Evolutionary conservation across 371 early-diverging fungal genomes (phyloP).

Genomic region (Rhizopus arrhizus): DNA sequence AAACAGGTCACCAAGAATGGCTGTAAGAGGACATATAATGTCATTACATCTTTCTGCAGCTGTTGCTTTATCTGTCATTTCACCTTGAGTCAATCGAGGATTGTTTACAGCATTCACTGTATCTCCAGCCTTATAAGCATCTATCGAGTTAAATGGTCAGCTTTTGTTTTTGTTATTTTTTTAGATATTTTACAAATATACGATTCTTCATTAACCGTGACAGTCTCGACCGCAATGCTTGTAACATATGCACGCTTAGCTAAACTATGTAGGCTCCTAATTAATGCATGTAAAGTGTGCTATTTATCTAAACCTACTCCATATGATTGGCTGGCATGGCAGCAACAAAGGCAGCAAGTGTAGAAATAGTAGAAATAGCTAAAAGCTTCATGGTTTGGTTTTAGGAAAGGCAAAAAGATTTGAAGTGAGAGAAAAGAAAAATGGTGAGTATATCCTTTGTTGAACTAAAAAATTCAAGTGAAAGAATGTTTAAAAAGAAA

Average conservation of each 20-base stretch:
- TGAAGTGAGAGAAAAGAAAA: background rate
- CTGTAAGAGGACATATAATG: no score
- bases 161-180: background rate
- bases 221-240: background rate
- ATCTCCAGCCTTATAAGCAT: background rate
- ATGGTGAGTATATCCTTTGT: background rate
- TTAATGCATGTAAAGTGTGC: background rate
- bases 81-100: background rate
- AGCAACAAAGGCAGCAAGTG: background rate
- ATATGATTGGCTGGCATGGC: background rate
- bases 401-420: background rate
- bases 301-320: background rate
- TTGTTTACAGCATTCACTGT: background rate
- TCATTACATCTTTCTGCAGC: background rate
- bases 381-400: background rate
- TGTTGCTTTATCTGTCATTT: background rate
- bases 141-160: background rate
- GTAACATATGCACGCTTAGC: slow-evolving; percentile 2
- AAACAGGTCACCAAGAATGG: no score
- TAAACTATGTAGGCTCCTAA: background rate
- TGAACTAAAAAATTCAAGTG: no score
- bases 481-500: no score
- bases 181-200: background rate
- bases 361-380: background rate
- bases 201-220: background rate